phyloP scores from a whole-genome alignment of 768 basidiomycete species.

The Suillus hirtellus region DNA sequence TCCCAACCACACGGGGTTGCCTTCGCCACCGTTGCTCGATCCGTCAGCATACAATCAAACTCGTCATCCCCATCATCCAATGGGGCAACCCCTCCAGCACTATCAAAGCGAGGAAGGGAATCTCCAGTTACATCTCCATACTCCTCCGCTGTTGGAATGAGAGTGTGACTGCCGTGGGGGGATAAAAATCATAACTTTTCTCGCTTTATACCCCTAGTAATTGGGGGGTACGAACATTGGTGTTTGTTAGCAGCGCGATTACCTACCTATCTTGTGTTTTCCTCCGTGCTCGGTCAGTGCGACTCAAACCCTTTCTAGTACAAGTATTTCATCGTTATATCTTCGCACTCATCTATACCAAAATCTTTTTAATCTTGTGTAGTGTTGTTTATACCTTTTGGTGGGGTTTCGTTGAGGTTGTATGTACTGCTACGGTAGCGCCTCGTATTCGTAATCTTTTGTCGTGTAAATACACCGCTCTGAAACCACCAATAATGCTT shows the following conservation, averaged over 20 bases:
- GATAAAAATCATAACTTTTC: conserved; percentile 12
- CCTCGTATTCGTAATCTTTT: conserved; percentile 19
- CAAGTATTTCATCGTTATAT: conserved; percentile 18
- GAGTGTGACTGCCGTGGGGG: conserved; percentile 28
- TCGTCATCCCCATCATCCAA: conserved; percentile 36
- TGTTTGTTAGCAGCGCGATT: conserved; percentile 9
- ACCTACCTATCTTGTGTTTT: conserved; percentile 1
- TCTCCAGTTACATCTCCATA: conserved; percentile 43
- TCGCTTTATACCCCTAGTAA: conserved; percentile 31
- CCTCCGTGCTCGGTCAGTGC: conserved; percentile 7
- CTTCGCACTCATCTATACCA: conserved; percentile 24
- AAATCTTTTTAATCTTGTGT: conserved; percentile 21
- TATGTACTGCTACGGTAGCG: conserved; percentile 18
- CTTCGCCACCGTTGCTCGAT: conserved; percentile 37
- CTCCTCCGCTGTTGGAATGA: conserved; percentile 53
- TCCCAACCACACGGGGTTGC: conserved; percentile 24
- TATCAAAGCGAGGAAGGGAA: conserved; percentile 38
- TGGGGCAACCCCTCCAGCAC: conserved; percentile 35
- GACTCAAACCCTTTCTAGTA: conserved; percentile 6
- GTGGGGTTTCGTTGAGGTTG: conserved; percentile 14
- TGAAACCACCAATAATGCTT: background rate
- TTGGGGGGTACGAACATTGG: conserved; percentile 26
- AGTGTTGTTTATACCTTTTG: conserved; percentile 26
- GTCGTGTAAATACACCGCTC: conserved; percentile 11
- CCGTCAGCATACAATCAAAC: conserved; percentile 29